Conservation (phyloP, 768 basidiomycete genomes). For the Trametes gibbosa region DNA sequence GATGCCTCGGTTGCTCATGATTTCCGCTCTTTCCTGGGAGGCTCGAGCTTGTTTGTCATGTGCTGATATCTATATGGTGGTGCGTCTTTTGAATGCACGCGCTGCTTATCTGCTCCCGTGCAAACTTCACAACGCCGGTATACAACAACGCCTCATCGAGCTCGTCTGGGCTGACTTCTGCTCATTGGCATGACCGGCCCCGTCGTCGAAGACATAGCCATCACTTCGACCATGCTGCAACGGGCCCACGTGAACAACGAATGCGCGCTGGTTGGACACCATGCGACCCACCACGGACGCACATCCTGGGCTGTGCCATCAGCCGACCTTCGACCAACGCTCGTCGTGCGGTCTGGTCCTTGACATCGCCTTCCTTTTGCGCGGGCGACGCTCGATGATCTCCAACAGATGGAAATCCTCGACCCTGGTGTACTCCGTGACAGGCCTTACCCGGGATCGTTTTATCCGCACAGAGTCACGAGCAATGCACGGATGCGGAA, state of each 20-base stretch:
- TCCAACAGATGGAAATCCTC: constrained; percentile 5
- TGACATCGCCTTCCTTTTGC: neutral
- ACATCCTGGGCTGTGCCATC: neutral
- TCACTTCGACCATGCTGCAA: constrained; percentile 5
- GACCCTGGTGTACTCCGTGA: neutral
- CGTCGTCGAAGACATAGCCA: constrained; percentile 4
- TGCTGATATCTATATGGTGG: neutral
- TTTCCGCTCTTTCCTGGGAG: neutral
- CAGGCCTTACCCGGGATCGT: neutral
- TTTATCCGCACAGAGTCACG: constrained; percentile 12
- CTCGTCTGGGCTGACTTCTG: neutral
- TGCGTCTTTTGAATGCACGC: neutral
- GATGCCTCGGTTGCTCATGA: neutral
- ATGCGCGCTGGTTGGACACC: neutral
- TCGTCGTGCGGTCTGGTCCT: neutral
- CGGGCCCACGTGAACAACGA: constrained; percentile 1
- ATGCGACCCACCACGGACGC: constrained; percentile 4
- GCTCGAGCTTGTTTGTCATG: neutral
- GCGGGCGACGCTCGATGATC: constrained; percentile 3
- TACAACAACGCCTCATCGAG: neutral
- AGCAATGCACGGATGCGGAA: neutral
- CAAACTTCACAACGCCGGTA: neutral
- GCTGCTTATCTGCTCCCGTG: neutral
- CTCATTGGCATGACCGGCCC: neutral
- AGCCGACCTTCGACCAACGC: neutral